Base-by-base conservation (phyloP, 2,329 filamentous ascomycete genomes). In the Cucurbitaria berberidis region DNA sequence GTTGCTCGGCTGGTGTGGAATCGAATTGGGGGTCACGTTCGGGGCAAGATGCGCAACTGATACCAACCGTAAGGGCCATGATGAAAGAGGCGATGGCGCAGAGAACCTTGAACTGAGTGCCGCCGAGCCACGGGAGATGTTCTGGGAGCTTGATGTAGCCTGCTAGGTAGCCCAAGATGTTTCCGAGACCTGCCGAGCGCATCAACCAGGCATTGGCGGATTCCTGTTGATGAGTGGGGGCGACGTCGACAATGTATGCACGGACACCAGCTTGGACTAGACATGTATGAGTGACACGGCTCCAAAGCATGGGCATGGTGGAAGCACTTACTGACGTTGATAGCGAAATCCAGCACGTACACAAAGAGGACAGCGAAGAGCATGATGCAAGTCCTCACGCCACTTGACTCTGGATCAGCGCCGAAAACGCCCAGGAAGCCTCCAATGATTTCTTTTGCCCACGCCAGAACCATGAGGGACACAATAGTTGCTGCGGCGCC, bases 141-240 rank as follows among this genome's bases (percentile, higher is more conserved):
- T 82, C 82, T 0, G 91, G 89, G 4, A 98, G 81, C 64, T 97
- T 82, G 57, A 91, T 79, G 66, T 93, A 96, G 32, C 93, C 93
- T 48, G 91, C 91, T 19, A 96, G 81, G 71, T 95, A 98, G 32
- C 93, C 93, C 27, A 93, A 75, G 48, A 98, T 96, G 72, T 96
- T 97, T 27, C 93, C 95, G 40, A 96, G 78, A 21, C 93, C 93
- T 10, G 88, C 89, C 51, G 93, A 84, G 45, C 93, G 86, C 68
- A 91, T 93, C 18, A 93, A 91, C 93, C 96, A 97, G 35, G 93
- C 89, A 76, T 98, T 98, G 48, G 93, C 93, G 32, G 88, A 83
- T 75, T 96, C 93, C 77, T 98, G 93, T 73, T 98, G 93, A 68
- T 97, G 93, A 1, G 90, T 86, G 0, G 95, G 95, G 0, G 91